Conservation (phyloP, 1,284 basidiomycete genomes). For the Inonotus obliquus region DNA sequence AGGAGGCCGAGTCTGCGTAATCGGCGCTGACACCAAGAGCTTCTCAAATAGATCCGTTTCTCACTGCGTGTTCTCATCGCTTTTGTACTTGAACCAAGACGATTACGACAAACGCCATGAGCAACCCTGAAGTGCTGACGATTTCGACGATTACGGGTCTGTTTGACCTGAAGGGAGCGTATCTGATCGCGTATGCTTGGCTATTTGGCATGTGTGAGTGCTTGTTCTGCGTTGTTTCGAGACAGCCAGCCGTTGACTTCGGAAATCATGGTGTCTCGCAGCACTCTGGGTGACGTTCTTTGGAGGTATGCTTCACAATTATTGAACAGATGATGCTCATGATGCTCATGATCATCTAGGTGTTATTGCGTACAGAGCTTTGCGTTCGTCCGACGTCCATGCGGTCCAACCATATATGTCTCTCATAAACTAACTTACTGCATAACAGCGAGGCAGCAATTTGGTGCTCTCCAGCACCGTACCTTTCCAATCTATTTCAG, state of each 20-base stretch:
- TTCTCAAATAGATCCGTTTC: neutral
- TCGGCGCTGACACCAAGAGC: conserved; percentile 6
- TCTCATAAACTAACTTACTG: neutral
- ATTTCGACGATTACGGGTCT: conserved; percentile 37
- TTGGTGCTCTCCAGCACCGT: conserved; percentile 71
- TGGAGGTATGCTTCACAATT: conserved; percentile 37
- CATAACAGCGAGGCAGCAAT: conserved; percentile 58
- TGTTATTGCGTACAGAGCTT: conserved; percentile 50
- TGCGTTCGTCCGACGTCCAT: conserved; percentile 44
- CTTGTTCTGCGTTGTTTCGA: neutral
- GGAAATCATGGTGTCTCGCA: conserved; percentile 24
- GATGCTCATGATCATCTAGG: conserved; percentile 31
- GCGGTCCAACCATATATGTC: neutral
- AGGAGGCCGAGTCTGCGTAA: neutral
- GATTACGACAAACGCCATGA: conserved; percentile 6
- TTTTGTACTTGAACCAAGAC: neutral
- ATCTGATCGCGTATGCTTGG: conserved; percentile 54
- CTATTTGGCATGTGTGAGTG: conserved; percentile 66
- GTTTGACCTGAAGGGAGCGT: conserved; percentile 43
- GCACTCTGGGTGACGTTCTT: conserved; percentile 67
- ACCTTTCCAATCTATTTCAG: conserved; percentile 76
- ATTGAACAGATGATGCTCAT: conserved; percentile 9
- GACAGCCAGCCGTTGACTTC: conserved; percentile 10
- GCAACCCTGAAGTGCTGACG: conserved; percentile 24
- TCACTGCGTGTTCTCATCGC: neutral